Conservation (phyloP, 2,329 filamentous ascomycete genomes). For the Cladobotryum mycophilum region DNA sequence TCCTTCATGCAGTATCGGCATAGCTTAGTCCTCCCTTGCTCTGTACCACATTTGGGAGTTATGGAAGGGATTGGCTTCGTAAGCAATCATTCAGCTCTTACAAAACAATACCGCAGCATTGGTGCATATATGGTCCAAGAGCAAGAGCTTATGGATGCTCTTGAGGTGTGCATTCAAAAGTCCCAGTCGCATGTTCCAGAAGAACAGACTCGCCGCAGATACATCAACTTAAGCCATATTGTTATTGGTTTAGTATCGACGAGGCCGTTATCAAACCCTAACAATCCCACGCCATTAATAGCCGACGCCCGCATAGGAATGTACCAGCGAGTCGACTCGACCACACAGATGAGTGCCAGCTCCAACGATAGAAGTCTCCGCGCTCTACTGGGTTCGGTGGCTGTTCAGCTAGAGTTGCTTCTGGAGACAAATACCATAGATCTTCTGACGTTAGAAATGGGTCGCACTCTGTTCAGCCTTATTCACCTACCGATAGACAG, state of each 20-base stretch:
- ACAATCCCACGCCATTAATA: neutral
- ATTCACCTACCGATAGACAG: neutral
- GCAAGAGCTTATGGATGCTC: constrained; percentile 14
- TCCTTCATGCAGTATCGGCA: constrained; percentile 30
- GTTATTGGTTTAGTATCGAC: neutral
- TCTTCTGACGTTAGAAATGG: neutral
- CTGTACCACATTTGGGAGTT: constrained; percentile 28
- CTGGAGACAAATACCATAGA: neutral
- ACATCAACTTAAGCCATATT: neutral
- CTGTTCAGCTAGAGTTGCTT: neutral
- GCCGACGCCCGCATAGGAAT: neutral
- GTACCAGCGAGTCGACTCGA: neutral
- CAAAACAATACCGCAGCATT: neutral
- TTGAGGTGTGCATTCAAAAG: neutral
- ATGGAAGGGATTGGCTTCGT: constrained; percentile 29
- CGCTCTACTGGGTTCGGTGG: neutral
- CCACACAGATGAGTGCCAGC: neutral
- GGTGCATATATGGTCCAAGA: constrained; percentile 13
- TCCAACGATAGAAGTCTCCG: neutral
- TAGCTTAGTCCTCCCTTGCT: constrained; percentile 10
- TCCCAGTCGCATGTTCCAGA: neutral
- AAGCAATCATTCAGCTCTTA: neutral
- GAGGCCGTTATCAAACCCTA: neutral
- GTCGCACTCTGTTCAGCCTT: constrained; percentile 1
- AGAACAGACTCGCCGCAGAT: neutral